phyloP scores from a whole-genome alignment of 129 eudicot species.

The Erigeron canadensis region DNA sequence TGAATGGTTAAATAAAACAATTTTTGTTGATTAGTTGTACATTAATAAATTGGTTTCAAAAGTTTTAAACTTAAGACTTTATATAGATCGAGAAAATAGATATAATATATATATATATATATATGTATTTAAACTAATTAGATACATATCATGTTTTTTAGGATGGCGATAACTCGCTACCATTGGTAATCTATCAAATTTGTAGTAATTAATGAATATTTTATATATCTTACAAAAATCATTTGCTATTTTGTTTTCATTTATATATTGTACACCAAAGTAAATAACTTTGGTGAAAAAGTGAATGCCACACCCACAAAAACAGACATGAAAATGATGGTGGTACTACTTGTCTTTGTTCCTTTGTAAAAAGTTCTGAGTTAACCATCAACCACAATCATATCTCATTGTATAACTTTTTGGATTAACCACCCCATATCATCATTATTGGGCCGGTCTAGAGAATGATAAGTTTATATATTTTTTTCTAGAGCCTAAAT shows the following conservation, averaged over 20 bases:
- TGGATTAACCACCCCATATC: constrained; percentile 1
- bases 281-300: constrained; percentile 13
- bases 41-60: too few species aligned
- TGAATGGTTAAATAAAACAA: too few species aligned
- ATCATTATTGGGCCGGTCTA: background rate
- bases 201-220: too few species aligned
- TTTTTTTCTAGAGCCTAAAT: too few species aligned
- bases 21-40: too few species aligned
- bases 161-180: too few species aligned
- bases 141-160: too few species aligned
- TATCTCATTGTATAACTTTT: constrained; percentile 7
- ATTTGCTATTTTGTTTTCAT: background rate
- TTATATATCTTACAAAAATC: background rate
- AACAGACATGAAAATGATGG: constrained; percentile 32
- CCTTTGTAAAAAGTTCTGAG: constrained; percentile 19
- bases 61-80: too few species aligned
- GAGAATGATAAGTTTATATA: background rate
- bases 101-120: too few species aligned
- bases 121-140: too few species aligned
- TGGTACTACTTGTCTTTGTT: constrained; percentile 13
- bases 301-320: constrained; percentile 18
- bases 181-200: too few species aligned
- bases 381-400: constrained; percentile 33
- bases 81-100: too few species aligned
- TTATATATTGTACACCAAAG: background rate